phyloP scores from a whole-genome alignment of 164 flowering plant species.

The Pachysandra terminalis region DNA sequence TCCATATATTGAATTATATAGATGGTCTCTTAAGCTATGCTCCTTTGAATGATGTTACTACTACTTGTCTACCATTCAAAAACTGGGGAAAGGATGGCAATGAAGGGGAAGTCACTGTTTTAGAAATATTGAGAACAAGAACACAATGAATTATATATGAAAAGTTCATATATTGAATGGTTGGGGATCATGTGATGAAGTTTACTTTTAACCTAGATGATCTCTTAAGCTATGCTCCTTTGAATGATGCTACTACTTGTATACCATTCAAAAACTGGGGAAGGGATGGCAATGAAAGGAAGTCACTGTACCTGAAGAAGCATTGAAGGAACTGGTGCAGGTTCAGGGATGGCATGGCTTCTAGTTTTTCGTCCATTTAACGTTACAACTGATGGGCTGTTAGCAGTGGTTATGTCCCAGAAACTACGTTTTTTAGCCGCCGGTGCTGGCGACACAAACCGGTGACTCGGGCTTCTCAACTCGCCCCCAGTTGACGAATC shows the following conservation, averaged over 20 bases:
- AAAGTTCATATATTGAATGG: too few relatives aligned
- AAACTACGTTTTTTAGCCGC: constrained; percentile 78
- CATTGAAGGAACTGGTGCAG: constrained; percentile 72
- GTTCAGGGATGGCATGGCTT: constrained; percentile 54
- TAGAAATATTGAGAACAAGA: too few relatives aligned
- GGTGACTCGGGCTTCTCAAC: constrained; percentile 64
- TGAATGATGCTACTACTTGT: not conserved
- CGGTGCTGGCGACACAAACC: constrained; percentile 71
- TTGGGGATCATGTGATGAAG: not conserved
- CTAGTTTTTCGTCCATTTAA: constrained; percentile 68
- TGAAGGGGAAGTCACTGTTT: too few relatives aligned
- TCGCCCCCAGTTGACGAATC: constrained; percentile 36
- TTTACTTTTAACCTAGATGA: not conserved
- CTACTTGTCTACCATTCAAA: constrained; percentile 2
- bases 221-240: not conserved
- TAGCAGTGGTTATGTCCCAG: constrained; percentile 87
- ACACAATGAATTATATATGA: too few relatives aligned
- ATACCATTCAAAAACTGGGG: not conserved
- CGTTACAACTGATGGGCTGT: constrained; percentile 68
- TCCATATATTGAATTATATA: too few relatives aligned
- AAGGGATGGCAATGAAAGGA: not conserved
- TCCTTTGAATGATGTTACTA: not conserved
- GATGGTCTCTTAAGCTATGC: not conserved
- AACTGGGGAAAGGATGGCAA: not conserved
- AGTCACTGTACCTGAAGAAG: constrained; percentile 79